A percentile compares a stretch with the other conserved stretches of the same genome.
phyloP scores from a whole-genome alignment of 371 early-diverging fungal species.

The Mortierella sp. region DNA sequence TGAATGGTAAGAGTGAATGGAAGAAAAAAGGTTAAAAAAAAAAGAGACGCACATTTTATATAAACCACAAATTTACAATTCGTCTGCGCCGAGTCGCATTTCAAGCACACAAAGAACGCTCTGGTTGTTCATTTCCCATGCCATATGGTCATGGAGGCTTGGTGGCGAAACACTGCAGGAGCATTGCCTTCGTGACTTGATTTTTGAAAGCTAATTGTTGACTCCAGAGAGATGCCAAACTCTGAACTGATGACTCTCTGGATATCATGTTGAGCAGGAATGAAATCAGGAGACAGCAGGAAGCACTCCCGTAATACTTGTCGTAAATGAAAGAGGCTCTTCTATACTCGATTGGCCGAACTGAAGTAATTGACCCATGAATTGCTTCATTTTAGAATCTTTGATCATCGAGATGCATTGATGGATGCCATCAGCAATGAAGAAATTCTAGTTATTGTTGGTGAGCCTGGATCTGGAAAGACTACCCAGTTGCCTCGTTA shows the following conservation, averaged over 20 bases:
- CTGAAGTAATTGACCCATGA: not conserved
- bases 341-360: not conserved
- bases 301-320: conserved; percentile 48
- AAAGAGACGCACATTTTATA: not conserved
- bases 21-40: not conserved
- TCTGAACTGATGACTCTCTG: too few relatives aligned
- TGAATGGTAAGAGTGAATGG: not conserved
- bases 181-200: too few relatives aligned
- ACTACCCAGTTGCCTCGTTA: conserved; percentile 99
- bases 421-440: conserved; percentile 91
- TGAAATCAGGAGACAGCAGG: conserved; percentile 41
- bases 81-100: too few relatives aligned
- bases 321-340: too few relatives aligned
- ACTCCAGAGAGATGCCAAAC: too few relatives aligned
- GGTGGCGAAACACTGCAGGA: too few relatives aligned
- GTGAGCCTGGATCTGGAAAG: conserved; percentile 99
- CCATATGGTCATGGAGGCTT: too few relatives aligned
- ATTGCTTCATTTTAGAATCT: conserved; percentile 56
- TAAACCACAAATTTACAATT: not conserved
- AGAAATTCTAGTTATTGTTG: conserved; percentile 89
- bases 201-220: too few relatives aligned
- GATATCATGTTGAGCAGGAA: conserved; percentile 24
- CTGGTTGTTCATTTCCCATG: too few relatives aligned
- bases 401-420: conserved; percentile 92
- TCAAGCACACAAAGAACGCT: too few relatives aligned